Evolutionary conservation across 192 early-diverging fungal genomes (phyloP).

Genomic region (Coemansia sp.): DNA sequence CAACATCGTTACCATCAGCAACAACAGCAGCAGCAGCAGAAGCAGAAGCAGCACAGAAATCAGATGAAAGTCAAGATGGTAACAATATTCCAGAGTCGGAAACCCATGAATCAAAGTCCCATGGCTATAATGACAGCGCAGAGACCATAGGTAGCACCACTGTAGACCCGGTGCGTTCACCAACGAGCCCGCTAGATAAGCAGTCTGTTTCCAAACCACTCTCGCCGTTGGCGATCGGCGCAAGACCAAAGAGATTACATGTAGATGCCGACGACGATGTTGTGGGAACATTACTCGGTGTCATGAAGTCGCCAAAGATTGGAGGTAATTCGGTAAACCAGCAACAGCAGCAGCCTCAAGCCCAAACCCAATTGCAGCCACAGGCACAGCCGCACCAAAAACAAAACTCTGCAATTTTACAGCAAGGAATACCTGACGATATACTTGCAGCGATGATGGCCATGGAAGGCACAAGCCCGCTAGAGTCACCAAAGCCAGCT

Average conservation of each 20-base stretch:
- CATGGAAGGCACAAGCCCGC: slow-evolving; percentile 22
- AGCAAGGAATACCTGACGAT: slow-evolving; percentile 27
- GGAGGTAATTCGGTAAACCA: neutral
- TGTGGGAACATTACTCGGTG: slow-evolving; percentile 41
- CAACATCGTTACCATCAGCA: neutral
- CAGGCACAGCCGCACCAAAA: slow-evolving; percentile 8
- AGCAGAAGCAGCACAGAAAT: neutral
- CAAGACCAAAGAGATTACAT: neutral
- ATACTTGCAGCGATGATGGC: slow-evolving; percentile 50
- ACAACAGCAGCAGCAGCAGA: neutral
- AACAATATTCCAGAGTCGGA: neutral
- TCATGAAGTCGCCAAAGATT: slow-evolving; percentile 34
- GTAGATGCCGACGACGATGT: slow-evolving; percentile 23
- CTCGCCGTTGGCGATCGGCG: neutral
- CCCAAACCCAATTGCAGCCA: neutral
- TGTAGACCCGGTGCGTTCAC: neutral
- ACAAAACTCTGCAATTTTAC: neutral
- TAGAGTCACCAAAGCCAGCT: neutral
- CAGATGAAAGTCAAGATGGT: neutral
- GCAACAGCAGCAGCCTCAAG: neutral
- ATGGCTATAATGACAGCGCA: neutral
- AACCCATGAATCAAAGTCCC: neutral
- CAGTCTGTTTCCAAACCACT: neutral
- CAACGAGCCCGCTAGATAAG: neutral
- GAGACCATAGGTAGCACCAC: neutral